Percentiles rank a stretch among this genome's conserved stretches.
These are phyloP conservation scores for Wallacemonas rigidus DNA, from an alignment of 208 protist genomes.

Conservation along the genomic window DNA sequence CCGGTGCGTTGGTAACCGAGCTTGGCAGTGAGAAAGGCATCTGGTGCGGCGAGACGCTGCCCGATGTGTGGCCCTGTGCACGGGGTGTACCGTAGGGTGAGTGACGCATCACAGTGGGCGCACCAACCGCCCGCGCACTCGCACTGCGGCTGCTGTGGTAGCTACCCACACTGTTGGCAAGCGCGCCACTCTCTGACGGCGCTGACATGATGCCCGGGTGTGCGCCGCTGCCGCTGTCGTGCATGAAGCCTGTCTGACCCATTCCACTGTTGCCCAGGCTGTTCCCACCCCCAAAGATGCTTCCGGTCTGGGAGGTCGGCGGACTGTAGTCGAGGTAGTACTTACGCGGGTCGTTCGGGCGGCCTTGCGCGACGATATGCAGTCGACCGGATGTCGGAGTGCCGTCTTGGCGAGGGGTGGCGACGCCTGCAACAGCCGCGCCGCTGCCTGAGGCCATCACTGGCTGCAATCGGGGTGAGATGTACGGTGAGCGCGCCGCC, in stretches of 20 bases:
- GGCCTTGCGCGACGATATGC: conserved; percentile 8
- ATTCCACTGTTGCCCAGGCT: conserved; percentile 15
- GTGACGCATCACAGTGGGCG: not conserved
- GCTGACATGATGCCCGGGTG: not conserved
- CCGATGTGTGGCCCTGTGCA: not conserved
- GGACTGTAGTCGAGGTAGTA: conserved; percentile 44
- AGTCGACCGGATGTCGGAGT: conserved; percentile 7
- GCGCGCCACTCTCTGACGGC: not conserved
- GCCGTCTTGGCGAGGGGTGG: not conserved
- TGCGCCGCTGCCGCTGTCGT: conserved; percentile 6
- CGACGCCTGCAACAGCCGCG: not conserved
- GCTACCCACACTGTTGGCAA: conserved; percentile 13
- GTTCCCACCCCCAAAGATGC: conserved; percentile 4
- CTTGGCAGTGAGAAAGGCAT: not conserved
- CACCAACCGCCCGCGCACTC: not conserved
- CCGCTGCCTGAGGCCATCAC: not conserved
- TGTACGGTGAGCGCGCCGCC: conserved; percentile 7
- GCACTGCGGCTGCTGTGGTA: not conserved
- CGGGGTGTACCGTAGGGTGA: conserved; percentile 12
- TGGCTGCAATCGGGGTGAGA: conserved; percentile 6
- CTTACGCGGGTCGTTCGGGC: conserved; percentile 31
- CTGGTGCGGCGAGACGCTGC: conserved; percentile 9
- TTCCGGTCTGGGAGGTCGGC: conserved; percentile 13
- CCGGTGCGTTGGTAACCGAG: not conserved
- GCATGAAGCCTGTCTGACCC: no score